Conservation (phyloP, 2,329 filamentous ascomycete species). For the Harringtonia aguacate region DNA sequence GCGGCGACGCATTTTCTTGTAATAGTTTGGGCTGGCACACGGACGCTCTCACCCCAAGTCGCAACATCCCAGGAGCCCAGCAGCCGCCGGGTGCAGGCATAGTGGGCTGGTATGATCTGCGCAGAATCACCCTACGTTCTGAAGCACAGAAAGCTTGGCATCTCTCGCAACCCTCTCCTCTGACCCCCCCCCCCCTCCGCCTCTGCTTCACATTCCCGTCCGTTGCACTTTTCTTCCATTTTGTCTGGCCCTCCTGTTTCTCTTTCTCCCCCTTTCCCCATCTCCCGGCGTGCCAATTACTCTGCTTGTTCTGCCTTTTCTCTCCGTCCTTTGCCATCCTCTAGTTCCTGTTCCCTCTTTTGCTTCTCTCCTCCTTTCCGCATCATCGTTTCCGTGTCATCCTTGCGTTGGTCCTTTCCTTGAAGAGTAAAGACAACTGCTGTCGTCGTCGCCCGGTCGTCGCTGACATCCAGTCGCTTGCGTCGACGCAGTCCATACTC, state of each 20-base stretch:
- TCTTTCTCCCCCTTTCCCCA: neutral
- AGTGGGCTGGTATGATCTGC: slow-evolving; percentile 28
- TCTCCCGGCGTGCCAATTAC: neutral
- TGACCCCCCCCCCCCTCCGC: slow-evolving; percentile 1
- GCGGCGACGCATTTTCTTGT: too few relatives aligned
- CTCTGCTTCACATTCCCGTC: slow-evolving; percentile 12
- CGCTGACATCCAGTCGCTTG: too few relatives aligned
- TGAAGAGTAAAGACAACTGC: neutral
- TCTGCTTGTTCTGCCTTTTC: neutral
- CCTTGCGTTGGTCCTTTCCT: slow-evolving; percentile 3
- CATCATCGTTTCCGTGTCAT: slow-evolving; percentile 5
- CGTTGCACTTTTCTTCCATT: slow-evolving; percentile 8
- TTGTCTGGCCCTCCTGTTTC: slow-evolving; percentile 3
- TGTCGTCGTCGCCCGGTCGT: too few relatives aligned
- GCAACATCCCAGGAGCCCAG: slow-evolving; percentile 6
- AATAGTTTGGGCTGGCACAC: too few relatives aligned
- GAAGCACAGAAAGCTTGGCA: slow-evolving; percentile 23
- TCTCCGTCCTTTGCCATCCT: neutral
- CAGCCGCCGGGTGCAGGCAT: slow-evolving; percentile 22
- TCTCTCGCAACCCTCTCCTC: slow-evolving; percentile 18
- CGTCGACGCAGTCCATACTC: too few relatives aligned
- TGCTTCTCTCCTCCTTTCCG: too few relatives aligned
- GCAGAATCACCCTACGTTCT: slow-evolving; percentile 27
- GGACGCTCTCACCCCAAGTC: too few relatives aligned
- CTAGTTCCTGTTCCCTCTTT: neutral